phyloP scores from a whole-genome alignment of 1,139 yeast species.

The Yamadazyma dushanensis region DNA sequence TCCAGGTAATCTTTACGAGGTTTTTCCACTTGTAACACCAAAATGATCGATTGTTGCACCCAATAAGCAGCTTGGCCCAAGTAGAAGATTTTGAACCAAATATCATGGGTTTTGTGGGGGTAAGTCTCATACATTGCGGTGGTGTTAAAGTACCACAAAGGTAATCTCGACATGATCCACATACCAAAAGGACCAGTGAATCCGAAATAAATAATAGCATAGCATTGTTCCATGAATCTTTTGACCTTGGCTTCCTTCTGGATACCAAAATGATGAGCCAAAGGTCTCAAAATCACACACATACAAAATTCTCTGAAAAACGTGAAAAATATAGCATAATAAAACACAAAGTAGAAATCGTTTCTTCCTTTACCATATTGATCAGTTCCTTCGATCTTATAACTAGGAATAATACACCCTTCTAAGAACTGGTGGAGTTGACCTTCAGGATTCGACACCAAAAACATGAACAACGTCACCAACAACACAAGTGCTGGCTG shows the following conservation, averaged over 20 bases:
- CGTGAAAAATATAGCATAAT: slow-evolving; percentile 83
- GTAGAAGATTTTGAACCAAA: slow-evolving; percentile 75
- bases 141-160: slow-evolving; percentile 88
- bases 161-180: slow-evolving; percentile 80
- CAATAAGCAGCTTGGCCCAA: slow-evolving; percentile 94
- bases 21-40: slow-evolving; percentile 82
- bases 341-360: slow-evolving; percentile 78
- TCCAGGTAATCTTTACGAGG: slow-evolving; percentile 94
- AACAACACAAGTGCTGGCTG: slow-evolving; percentile 57
- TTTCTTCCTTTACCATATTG: slow-evolving; percentile 84
- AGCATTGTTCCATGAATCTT: slow-evolving; percentile 92
- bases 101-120: slow-evolving; percentile 80
- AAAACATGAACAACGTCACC: slow-evolving; percentile 37
- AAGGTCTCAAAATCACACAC: slow-evolving; percentile 77
- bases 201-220: slow-evolving; percentile 80
- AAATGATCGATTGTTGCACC: slow-evolving; percentile 90
- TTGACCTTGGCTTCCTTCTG: slow-evolving; percentile 58
- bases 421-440: slow-evolving; percentile 57
- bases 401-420: slow-evolving; percentile 68
- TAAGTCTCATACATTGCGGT: slow-evolving; percentile 73
- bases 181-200: slow-evolving; percentile 83
- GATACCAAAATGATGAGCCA: slow-evolving; percentile 58
- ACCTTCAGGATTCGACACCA: slow-evolving; percentile 53
- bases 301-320: slow-evolving; percentile 87
- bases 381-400: slow-evolving; percentile 55